phyloP scores from a whole-genome alignment of 1,284 basidiomycete genomes.

The Testicularia cyperi region DNA sequence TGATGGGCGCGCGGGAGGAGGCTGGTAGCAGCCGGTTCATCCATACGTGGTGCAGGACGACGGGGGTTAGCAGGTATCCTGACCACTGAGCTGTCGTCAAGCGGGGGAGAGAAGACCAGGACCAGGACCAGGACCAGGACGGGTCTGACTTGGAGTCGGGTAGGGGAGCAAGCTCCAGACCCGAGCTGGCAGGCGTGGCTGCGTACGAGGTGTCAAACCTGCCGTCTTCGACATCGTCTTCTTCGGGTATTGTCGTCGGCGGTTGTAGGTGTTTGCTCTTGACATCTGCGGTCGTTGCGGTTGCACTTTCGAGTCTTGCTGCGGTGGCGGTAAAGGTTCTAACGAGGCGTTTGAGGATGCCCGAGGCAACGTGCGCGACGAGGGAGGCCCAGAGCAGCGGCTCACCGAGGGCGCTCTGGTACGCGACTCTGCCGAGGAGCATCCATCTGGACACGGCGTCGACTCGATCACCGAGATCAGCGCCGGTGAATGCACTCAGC shows the following conservation, averaged over 20 bases:
- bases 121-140: no score
- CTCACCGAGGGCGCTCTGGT: conserved; percentile 46
- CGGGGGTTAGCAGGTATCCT: conserved; percentile 36
- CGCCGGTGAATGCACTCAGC: conserved; percentile 1
- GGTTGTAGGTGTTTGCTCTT: not conserved
- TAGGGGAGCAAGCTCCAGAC: no score
- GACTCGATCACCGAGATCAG: conserved; percentile 28
- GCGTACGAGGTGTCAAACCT: no score
- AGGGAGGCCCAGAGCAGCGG: conserved; percentile 42
- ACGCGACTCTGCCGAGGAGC: conserved; percentile 52
- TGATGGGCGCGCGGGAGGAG: conserved; percentile 13
- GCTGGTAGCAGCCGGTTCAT: conserved; percentile 46
- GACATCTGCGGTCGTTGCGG: not conserved
- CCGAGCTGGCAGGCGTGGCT: no score
- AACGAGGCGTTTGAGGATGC: conserved; percentile 16
- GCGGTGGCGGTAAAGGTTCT: conserved; percentile 5
- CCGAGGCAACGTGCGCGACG: conserved; percentile 27
- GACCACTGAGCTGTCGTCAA: conserved; percentile 7
- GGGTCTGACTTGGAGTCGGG: not conserved
- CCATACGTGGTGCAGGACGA: conserved; percentile 30
- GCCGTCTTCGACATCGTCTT: not conserved
- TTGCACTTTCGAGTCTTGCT: not conserved
- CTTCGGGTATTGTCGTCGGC: not conserved
- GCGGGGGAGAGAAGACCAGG: no score
- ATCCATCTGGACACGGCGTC: conserved; percentile 33